Base-by-base conservation (phyloP, 176 grass and related monocot species). In the Luzula sylvatica region DNA sequence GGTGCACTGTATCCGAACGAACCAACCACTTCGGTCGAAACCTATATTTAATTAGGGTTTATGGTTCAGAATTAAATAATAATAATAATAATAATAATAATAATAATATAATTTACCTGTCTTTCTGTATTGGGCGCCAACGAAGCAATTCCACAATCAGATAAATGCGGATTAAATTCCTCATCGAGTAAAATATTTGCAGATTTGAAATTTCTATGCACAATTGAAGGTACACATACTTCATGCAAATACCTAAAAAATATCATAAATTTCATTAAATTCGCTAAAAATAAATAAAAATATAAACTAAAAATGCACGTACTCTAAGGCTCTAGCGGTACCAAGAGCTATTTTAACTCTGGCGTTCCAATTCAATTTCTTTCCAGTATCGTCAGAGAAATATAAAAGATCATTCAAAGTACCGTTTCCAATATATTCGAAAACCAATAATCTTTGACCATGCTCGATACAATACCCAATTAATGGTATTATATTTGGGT, bases 1-100 rank as follows among this genome's bases (percentile, higher is more conserved):
- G 93, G 93, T 72, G 93, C 81, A 58, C 93, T 98, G 55, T 98
- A 98, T 55, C 93, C 93, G 60, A 98, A 98, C 65, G 93, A 98
- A 60, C 86, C 93, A 26, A 92, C 70, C 16, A 92, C 68, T 68
- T 92, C 86, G 3, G 93, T 78, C 0, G 75, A 87, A 43, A 87
- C 86, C 93, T 98, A 68, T 11, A 7, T 21, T 54, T 15, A 19
- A 68, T 41, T 40, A 66, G n/a, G 23, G 20, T 23, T 73, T 46
- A n/a, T 53, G 27, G 61, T 23, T 70, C 25, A 54, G 22, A 7
- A 14, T 43, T 65, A 57, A 28, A 28, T 72, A 22, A 32, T 64
- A 22, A 3, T 42, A 67, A 47, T n/a, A 65, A 8, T 23, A 55
- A 59, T 22, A 56, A 20, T 38, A 67, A 46, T 40, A 53, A 30